Evolutionary conservation across 73 alveolate genomes (phyloP), one percentile per base, ranked within the genome.

Genomic region (Durusdinium trenchii): DNA sequence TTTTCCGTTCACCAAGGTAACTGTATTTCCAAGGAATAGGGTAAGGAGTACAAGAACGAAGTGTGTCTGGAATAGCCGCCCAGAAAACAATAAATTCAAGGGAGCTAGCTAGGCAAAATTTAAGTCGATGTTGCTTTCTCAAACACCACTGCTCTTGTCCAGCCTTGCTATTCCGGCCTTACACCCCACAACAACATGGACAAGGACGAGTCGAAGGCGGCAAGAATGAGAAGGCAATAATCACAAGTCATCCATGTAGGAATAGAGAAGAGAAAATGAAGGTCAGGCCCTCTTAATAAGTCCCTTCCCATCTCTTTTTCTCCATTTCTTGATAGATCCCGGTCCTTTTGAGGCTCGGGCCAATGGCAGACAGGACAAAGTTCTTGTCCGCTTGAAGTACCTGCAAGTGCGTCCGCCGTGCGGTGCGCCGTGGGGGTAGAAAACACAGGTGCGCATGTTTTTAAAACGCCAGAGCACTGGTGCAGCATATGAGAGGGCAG

Each of bases 101-200:
- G n/a, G n/a, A n/a, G n/a, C n/a, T n/a, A n/a, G n/a, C n/a, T n/a
- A n/a, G n/a, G n/a, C n/a, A n/a, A 35, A n/a, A 30, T 40, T 75
- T 40, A 23, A 38, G 73, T 23, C 30, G 73, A 2, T 60, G 73
- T 60, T 32, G 30, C 73, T 57, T 57, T 57, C 23, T 45, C 20
- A 35, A 73, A 35, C 6, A 9, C 32, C 46, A n/a, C 86, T 28
- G 20, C 30, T 35, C 20, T 3, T 79, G 62, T 43, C 76, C 48
- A 35, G 83, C 95, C 96, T 87, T 87, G 96, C 96, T 87, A 85
- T 87, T 87, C 57, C 96, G 96, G 32, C 96, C 96, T 87, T 35
- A 45, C 26, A 76, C 18, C 18, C 61, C 90, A 40, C 12, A 1
- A 36, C 38, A n/a, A n/a, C n/a, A n/a, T n/a, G n/a, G n/a, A n/a